Conservation (phyloP, 352 stramenopile species). For the Phytophthora nicotianae region DNA sequence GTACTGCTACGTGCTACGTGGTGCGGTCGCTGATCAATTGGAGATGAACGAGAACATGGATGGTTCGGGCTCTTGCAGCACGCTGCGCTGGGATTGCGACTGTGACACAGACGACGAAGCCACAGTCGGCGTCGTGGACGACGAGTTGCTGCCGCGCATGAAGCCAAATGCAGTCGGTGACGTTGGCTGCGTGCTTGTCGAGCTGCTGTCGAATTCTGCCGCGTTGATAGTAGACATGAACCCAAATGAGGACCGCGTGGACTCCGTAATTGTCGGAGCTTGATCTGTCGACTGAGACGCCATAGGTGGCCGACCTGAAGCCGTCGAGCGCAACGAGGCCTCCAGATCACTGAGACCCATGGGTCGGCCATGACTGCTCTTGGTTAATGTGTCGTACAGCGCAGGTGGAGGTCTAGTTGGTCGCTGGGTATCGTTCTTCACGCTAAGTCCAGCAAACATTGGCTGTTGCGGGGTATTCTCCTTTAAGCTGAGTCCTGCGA, state of each 20-base stretch:
- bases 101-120: constrained; percentile 32
- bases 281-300: background rate
- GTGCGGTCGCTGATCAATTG: constrained; percentile 27
- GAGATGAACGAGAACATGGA: constrained; percentile 76
- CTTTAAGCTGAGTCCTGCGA: constrained; percentile 60
- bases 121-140: constrained; percentile 38
- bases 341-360: constrained; percentile 56
- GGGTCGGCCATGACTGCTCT: constrained; percentile 45
- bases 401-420: constrained; percentile 21
- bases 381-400: constrained; percentile 44
- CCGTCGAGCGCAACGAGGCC: constrained; percentile 41
- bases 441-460: constrained; percentile 62
- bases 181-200: constrained; percentile 37
- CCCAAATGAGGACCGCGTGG: constrained; percentile 51
- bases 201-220: constrained; percentile 35
- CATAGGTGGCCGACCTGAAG: constrained; percentile 16
- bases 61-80: constrained; percentile 32
- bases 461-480: constrained; percentile 20
- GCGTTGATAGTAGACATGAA: constrained; percentile 50
- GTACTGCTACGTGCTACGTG: too few relatives aligned
- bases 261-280: constrained; percentile 18
- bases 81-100: constrained; percentile 27
- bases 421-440: constrained; percentile 34
- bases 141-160: constrained; percentile 38
- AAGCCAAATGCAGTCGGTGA: constrained; percentile 74